Percentiles rank a stretch among this genome's conserved stretches.
Conservation (phyloP, 2,329 filamentous ascomycete species). For the Penicillium vulpinum region DNA sequence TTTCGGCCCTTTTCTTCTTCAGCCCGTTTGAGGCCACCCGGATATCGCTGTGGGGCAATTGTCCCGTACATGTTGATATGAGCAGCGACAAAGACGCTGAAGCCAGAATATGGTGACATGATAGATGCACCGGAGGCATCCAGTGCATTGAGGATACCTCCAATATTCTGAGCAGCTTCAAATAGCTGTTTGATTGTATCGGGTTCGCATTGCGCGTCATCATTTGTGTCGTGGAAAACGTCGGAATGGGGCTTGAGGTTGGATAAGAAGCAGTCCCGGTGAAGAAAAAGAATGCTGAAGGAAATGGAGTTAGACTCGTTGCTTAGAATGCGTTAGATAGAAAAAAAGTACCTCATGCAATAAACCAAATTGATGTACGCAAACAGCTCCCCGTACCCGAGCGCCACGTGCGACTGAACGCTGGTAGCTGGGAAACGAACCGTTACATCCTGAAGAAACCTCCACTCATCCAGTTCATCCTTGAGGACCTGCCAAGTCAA, state of each 20-base stretch:
- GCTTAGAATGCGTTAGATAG: too few species aligned
- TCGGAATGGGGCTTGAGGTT: constrained; percentile 29
- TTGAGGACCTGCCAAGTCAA: constrained; percentile 34
- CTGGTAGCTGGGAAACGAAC: constrained; percentile 37
- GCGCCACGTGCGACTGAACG: constrained; percentile 37
- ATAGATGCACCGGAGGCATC: constrained; percentile 34
- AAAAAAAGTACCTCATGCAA: constrained; percentile 35
- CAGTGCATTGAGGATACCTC: constrained; percentile 31
- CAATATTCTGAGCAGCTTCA: constrained; percentile 35
- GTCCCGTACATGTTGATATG: constrained; percentile 44
- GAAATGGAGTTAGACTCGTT: background rate
- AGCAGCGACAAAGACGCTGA: constrained; percentile 40
- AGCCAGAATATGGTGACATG: constrained; percentile 40
- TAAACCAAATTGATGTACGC: constrained; percentile 42
- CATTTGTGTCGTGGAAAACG: constrained; percentile 21
- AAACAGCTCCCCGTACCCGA: constrained; percentile 40
- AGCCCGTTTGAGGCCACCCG: constrained; percentile 32
- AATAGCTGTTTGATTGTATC: constrained; percentile 35
- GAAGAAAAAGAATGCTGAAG: constrained; percentile 35
- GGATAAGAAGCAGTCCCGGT: constrained; percentile 37
- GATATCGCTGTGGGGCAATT: constrained; percentile 34
- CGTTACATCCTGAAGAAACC: constrained; percentile 35
- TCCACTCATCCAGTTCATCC: constrained; percentile 38
- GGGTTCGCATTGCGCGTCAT: constrained; percentile 16
- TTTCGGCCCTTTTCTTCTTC: constrained; percentile 35